Conservation (phyloP, 2,329 filamentous ascomycete species). For the Neurospora sp. region DNA sequence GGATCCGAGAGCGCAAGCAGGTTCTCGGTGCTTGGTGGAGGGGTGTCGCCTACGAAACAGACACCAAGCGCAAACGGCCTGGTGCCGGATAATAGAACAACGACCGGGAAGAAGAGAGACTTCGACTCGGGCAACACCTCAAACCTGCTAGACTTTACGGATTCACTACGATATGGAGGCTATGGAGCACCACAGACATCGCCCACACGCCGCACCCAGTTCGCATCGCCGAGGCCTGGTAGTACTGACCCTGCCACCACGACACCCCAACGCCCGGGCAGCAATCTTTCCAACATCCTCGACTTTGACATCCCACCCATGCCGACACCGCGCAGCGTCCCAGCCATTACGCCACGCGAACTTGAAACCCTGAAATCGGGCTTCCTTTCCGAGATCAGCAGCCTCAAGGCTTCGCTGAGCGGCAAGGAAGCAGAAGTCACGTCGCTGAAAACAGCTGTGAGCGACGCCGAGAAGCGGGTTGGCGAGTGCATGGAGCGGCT, state of each 20-base stretch:
- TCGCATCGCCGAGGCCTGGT: slow-evolving; percentile 25
- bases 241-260: slow-evolving; percentile 18
- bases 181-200: slow-evolving; percentile 28
- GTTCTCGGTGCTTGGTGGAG: slow-evolving; percentile 30
- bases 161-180: slow-evolving; percentile 46
- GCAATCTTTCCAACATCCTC: slow-evolving; percentile 57
- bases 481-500: slow-evolving; percentile 77
- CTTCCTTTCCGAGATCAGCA: slow-evolving; percentile 87
- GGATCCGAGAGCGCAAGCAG: slow-evolving; percentile 53
- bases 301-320: slow-evolving; percentile 92
- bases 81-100: slow-evolving; percentile 16
- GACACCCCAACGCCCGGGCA: slow-evolving; percentile 35
- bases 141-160: slow-evolving; percentile 81
- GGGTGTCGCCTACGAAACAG: slow-evolving; percentile 24
- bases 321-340: slow-evolving; percentile 84
- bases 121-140: slow-evolving; percentile 52
- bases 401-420: slow-evolving; percentile 81
- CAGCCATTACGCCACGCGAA: slow-evolving; percentile 83
- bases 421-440: slow-evolving; percentile 89
- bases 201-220: slow-evolving; percentile 28
- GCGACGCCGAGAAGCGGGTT: slow-evolving; percentile 84
- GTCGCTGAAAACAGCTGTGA: slow-evolving; percentile 77
- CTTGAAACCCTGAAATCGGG: slow-evolving; percentile 85
- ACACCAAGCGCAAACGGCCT: slow-evolving; percentile 25
- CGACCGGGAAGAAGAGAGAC: slow-evolving; percentile 11